Percentiles rank a stretch among this genome's conserved stretches.
Conservation (phyloP, 257 asterid species). For the Ballota nigra region DNA sequence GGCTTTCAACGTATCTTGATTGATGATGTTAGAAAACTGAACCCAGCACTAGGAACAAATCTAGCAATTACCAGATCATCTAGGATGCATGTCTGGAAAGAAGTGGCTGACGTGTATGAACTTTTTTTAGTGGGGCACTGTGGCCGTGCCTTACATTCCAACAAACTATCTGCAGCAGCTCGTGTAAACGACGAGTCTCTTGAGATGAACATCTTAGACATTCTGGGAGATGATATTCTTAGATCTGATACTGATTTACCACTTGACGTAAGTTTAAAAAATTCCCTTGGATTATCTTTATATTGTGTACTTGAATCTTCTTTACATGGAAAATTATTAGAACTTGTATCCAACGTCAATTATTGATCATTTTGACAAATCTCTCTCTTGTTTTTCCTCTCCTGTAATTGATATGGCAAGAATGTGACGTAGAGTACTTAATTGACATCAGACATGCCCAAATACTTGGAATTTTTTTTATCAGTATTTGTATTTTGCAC, state of each 20-base stretch:
- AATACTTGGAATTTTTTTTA: slow-evolving; percentile 1
- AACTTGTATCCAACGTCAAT: not conserved
- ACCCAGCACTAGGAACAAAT: slow-evolving; percentile 34
- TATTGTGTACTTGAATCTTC: slow-evolving; percentile 21
- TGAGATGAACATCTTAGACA: slow-evolving; percentile 79
- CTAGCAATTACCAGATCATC: slow-evolving; percentile 42
- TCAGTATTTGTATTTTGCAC: not conserved
- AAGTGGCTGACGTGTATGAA: slow-evolving; percentile 90
- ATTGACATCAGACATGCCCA: slow-evolving; percentile 1
- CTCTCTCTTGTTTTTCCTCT: not conserved
- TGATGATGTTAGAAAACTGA: slow-evolving; percentile 55
- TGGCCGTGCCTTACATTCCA: slow-evolving; percentile 88
- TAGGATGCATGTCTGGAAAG: slow-evolving; percentile 88
- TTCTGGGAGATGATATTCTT: slow-evolving; percentile 79
- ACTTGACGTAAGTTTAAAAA: slow-evolving; percentile 57
- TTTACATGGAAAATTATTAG: slow-evolving; percentile 10
- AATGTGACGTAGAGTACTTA: not conserved
- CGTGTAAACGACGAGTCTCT: slow-evolving; percentile 72
- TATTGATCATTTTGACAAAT: not conserved
- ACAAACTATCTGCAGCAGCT: slow-evolving; percentile 52
- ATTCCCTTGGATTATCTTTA: slow-evolving; percentile 17
- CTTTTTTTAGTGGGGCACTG: slow-evolving; percentile 89
- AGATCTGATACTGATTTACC: slow-evolving; percentile 67
- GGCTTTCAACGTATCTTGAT: slow-evolving; percentile 69
- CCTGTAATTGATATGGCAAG: not conserved